phyloP scores from a whole-genome alignment of 805 yeast species.

The Zygosaccharomyces kombuchaensis region DNA sequence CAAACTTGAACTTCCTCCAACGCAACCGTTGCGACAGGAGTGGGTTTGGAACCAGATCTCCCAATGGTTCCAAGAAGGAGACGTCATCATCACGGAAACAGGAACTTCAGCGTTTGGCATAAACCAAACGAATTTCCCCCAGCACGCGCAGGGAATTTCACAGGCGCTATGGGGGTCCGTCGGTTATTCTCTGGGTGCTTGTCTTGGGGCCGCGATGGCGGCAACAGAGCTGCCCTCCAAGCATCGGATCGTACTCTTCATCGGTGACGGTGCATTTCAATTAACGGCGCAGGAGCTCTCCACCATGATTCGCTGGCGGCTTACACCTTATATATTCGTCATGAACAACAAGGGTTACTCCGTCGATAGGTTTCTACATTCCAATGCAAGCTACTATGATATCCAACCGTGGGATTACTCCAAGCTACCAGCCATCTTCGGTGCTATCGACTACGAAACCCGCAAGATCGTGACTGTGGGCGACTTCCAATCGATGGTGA shows the following conservation, averaged over 20 bases:
- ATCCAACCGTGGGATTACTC: constrained; percentile 60
- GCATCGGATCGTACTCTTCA: constrained; percentile 52
- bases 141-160: constrained; percentile 47
- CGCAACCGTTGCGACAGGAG: constrained; percentile 36
- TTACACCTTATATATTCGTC: constrained; percentile 54
- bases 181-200: constrained; percentile 62
- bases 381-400: constrained; percentile 51
- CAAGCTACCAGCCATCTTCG: constrained; percentile 46
- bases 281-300: constrained; percentile 62
- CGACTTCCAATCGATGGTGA: constrained; percentile 44
- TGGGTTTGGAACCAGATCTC: constrained; percentile 51
- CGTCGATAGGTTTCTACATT: constrained; percentile 56
- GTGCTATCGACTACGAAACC: constrained; percentile 46
- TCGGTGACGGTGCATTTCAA: constrained; percentile 69
- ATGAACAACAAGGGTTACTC: constrained; percentile 66
- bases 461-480: constrained; percentile 44
- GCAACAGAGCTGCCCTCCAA: constrained; percentile 40
- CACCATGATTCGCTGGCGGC: constrained; percentile 50
- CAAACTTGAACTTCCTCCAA: constrained; percentile 16
- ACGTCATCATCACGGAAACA: constrained; percentile 56
- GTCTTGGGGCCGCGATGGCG: constrained; percentile 59
- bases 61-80: constrained; percentile 51
- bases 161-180: constrained; percentile 66
- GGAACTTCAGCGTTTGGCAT: constrained; percentile 65
- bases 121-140: constrained; percentile 53